phyloP scores from a whole-genome alignment of 768 basidiomycete species.

The Boletellus ananas region DNA sequence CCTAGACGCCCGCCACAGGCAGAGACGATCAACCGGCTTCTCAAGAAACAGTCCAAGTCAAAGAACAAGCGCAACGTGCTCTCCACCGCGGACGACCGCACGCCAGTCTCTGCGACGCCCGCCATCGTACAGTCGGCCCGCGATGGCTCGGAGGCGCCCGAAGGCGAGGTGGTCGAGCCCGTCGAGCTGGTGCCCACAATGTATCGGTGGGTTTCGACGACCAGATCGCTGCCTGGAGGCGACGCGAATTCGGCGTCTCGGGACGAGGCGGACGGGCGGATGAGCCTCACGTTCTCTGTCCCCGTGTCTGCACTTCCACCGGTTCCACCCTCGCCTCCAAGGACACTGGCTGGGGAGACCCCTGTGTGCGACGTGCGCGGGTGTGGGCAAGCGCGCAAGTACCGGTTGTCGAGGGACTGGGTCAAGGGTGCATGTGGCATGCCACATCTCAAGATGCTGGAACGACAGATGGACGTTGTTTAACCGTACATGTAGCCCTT shows the following conservation, averaged over 20 bases:
- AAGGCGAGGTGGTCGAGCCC: constrained; percentile 41
- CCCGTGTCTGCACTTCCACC: constrained; percentile 35
- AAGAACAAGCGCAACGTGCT: constrained; percentile 54
- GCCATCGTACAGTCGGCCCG: constrained; percentile 24
- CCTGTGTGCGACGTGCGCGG: constrained; percentile 54
- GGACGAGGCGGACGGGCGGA: constrained; percentile 14
- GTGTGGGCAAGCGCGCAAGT: constrained; percentile 54
- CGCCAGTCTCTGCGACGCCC: constrained; percentile 29
- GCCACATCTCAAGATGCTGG: constrained; percentile 56
- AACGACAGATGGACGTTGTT: constrained; percentile 24
- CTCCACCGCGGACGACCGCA: constrained; percentile 47
- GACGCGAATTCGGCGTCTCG: constrained; percentile 2
- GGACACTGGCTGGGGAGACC: constrained; percentile 5
- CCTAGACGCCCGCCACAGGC: constrained; percentile 41
- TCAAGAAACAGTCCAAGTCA: constrained; percentile 79
- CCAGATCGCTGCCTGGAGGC: constrained; percentile 25
- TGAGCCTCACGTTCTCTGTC: constrained; percentile 54
- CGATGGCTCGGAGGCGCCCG: constrained; percentile 32
- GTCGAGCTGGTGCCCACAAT: constrained; percentile 46
- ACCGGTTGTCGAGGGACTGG: constrained; percentile 63
- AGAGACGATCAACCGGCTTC: constrained; percentile 84
- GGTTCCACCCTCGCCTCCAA: constrained; percentile 10
- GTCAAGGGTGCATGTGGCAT: constrained; percentile 61
- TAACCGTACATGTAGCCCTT: neutral
- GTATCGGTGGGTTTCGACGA: constrained; percentile 72